Evolutionary conservation across 1,284 basidiomycete genomes (phyloP).

Genomic region (Trichosporon coremiiforme): DNA sequence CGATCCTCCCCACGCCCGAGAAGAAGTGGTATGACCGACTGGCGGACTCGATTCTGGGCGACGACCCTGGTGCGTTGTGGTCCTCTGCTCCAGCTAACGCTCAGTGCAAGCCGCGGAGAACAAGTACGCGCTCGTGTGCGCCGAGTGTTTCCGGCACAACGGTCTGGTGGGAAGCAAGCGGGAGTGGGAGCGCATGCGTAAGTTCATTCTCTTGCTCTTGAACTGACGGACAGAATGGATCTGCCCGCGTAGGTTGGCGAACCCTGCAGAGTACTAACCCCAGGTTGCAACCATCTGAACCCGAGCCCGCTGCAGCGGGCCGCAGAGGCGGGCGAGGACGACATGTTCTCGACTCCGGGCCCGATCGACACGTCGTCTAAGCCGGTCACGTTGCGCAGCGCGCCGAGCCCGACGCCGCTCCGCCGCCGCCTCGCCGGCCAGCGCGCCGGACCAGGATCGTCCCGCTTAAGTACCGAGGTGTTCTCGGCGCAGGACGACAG

Average conservation of each 20-base stretch:
- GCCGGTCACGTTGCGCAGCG: slow-evolving; percentile 19
- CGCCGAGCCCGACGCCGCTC: slow-evolving; percentile 23
- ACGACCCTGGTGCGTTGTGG: slow-evolving; percentile 66
- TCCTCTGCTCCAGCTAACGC: slow-evolving; percentile 46
- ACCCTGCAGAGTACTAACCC: slow-evolving; percentile 24
- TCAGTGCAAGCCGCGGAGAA: slow-evolving; percentile 54
- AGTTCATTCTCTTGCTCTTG: slow-evolving; percentile 55
- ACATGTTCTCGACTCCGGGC: neutral
- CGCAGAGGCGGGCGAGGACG: slow-evolving; percentile 14
- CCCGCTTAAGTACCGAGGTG: slow-evolving; percentile 47
- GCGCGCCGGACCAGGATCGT: slow-evolving; percentile 40
- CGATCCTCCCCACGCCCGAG: slow-evolving; percentile 62
- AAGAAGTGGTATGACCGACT: slow-evolving; percentile 87
- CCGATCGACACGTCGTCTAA: slow-evolving; percentile 27
- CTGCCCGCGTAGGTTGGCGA: slow-evolving; percentile 41
- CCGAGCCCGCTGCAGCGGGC: slow-evolving; percentile 43
- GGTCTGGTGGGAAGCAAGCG: slow-evolving; percentile 81
- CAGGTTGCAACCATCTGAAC: slow-evolving; percentile 52
- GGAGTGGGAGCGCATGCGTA: slow-evolving; percentile 86
- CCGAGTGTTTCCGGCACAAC: slow-evolving; percentile 89
- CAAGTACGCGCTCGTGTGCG: slow-evolving; percentile 92
- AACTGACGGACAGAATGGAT: slow-evolving; percentile 50
- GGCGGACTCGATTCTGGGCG: slow-evolving; percentile 81
- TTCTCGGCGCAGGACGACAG: slow-evolving; percentile 40
- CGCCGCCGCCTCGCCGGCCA: slow-evolving; percentile 35